Percentiles rank a stretch among this genome's conserved stretches.
Conservation (phyloP, 257 asterid species). For the Lycium barbarum region DNA sequence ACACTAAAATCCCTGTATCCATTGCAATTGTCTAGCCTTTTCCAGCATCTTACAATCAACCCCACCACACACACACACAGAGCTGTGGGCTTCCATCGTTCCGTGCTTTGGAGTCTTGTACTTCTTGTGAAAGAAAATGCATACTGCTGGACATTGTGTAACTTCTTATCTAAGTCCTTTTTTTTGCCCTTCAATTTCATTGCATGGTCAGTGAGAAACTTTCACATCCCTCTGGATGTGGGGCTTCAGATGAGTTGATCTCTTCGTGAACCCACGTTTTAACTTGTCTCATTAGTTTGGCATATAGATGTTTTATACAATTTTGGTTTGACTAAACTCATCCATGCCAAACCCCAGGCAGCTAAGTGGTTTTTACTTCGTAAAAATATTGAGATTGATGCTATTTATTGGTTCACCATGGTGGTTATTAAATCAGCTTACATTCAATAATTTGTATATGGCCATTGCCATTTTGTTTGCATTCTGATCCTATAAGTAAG, state of each 20-base stretch:
- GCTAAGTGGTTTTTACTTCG: background rate
- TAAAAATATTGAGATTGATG: background rate
- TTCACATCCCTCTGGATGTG: slow-evolving; percentile 1
- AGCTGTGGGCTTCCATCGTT: background rate
- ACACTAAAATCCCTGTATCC: background rate
- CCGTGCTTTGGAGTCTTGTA: background rate
- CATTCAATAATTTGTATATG: background rate
- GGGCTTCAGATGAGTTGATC: background rate
- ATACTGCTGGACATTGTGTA: background rate
- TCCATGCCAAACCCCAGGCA: slow-evolving; percentile 20
- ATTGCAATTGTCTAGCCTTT: background rate
- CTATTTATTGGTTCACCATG: background rate
- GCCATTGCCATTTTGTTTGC: background rate
- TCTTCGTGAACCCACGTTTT: background rate
- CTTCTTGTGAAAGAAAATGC: slow-evolving; percentile 6
- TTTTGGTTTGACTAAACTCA: background rate
- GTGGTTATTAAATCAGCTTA: background rate
- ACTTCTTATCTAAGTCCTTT: background rate
- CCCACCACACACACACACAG: too few species aligned
- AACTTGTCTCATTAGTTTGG: background rate
- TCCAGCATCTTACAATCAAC: background rate
- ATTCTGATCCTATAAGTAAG: background rate
- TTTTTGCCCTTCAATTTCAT: background rate
- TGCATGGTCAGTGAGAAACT: background rate
- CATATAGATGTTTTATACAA: background rate